Conservation (phyloP, 2,329 filamentous ascomycete genomes). For the Xylaria hypoxylon region DNA sequence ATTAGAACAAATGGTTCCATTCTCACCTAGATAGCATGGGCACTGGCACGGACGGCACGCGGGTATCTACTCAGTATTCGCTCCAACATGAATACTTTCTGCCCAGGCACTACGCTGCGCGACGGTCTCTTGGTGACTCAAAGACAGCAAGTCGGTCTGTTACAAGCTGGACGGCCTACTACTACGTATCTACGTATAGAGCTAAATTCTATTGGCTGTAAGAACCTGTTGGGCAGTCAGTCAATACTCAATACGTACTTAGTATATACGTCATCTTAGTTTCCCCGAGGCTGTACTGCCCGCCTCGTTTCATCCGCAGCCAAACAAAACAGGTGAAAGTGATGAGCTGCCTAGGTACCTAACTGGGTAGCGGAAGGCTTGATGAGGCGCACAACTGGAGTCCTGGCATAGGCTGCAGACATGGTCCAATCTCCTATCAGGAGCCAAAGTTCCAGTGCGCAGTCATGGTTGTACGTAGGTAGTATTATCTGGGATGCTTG, state of each 20-base stretch:
- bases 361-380: not conserved
- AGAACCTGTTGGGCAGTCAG: not conserved
- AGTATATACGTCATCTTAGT: constrained; percentile 9
- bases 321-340: constrained; percentile 27
- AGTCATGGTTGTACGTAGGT: constrained; percentile 8
- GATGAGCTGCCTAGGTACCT: constrained; percentile 13
- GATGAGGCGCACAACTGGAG: constrained; percentile 14
- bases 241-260: too few relatives aligned
- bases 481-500: too few relatives aligned
- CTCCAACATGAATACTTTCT: not conserved
- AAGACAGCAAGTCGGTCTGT: constrained; percentile 12
- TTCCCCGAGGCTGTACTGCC: constrained; percentile 15
- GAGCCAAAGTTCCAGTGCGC: not conserved
- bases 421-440: constrained; percentile 2
- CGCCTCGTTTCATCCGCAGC: constrained; percentile 28
- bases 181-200: too few relatives aligned
- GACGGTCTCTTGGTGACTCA: constrained; percentile 12
- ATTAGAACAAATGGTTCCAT: not conserved
- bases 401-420: constrained; percentile 8
- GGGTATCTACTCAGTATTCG: too few relatives aligned
- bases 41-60: too few relatives aligned
- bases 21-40: not conserved
- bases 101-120: not conserved
- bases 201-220: not conserved
- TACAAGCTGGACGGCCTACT: constrained; percentile 2